These are phyloP conservation scores for Cyathus striatus DNA, from an alignment of 768 basidiomycete species.

Conservation along the genomic window DNA sequence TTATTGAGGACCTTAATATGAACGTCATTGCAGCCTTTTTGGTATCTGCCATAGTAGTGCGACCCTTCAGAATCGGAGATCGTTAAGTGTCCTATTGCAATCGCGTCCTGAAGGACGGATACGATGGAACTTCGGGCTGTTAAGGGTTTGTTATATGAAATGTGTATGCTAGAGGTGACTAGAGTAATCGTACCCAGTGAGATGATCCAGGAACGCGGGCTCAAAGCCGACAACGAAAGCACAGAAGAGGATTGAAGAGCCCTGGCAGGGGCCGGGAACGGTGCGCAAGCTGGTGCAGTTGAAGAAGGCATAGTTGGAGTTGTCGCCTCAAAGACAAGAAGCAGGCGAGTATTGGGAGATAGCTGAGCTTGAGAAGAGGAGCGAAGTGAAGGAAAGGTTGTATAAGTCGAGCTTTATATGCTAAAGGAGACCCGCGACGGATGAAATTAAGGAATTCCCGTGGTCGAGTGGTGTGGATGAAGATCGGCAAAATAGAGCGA, in stretches of 20 bases:
- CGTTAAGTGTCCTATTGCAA: conserved; percentile 55
- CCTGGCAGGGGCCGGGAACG: conserved; percentile 37
- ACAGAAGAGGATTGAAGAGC: conserved; percentile 37
- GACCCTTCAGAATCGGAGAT: conserved; percentile 57
- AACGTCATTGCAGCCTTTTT: conserved; percentile 58
- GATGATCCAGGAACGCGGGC: conserved; percentile 43
- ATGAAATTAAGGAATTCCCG: conserved; percentile 29
- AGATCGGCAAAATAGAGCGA: conserved; percentile 33
- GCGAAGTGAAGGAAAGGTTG: conserved; percentile 22
- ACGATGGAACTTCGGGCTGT: conserved; percentile 59
- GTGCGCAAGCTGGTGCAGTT: conserved; percentile 31
- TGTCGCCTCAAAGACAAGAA: no score
- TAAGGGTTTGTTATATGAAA: conserved; percentile 8
- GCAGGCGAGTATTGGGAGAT: conserved; percentile 9
- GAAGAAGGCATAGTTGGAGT: conserved; percentile 30
- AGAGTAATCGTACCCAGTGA: conserved; percentile 36
- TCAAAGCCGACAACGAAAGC: conserved; percentile 37
- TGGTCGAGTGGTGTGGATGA: conserved; percentile 26
- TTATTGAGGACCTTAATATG: conserved; percentile 51
- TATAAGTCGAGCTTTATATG: conserved; percentile 27
- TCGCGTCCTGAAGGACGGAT: conserved; percentile 51
- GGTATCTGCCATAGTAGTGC: conserved; percentile 51
- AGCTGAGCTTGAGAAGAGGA: conserved; percentile 18
- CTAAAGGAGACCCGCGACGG: conserved; percentile 18
- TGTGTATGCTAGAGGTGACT: conserved; percentile 1